Base-by-base conservation (phyloP, 1,284 basidiomycete genomes). In the Pascua sp. region DNA sequence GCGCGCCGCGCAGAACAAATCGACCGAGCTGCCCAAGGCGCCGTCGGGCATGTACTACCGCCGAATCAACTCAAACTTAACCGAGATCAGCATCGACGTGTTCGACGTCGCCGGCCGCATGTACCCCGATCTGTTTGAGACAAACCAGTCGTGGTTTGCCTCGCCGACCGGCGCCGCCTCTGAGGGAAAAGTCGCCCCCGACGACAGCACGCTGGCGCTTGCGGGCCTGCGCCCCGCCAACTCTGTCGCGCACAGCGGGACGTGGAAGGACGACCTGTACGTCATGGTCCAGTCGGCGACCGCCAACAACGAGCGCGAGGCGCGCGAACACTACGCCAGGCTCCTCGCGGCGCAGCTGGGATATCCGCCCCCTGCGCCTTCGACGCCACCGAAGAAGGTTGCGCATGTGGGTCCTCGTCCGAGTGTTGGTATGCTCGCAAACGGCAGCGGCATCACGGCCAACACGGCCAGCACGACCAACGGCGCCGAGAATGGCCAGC, bases 61-160 rank as follows among this genome's bases (percentile, higher is more conserved):
- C 12, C 65, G 67, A 36, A 44, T 76, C 17, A 74, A 73, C 49
- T 51, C 57, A 4, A 45, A 48, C 1, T 65, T 51, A 0, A 57
- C 47, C 2, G 69, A 74, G 48, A 67, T 69, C 12, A 66, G 57
- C 5, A 56, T 66, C 18, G 73, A 76, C 59, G 53, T 73, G 32
- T 66, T 68, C n/a, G 73, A 76, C 59, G 57, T 76, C 15, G 68
- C 68, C 1, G 72, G 73, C 2, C 59, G 73, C 13, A 39, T 62
- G 0, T 74, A 76, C 51, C 67, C 67, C 8, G 72, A 73, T 51
- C 55, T 76, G 7, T 42, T 68, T 2, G 69, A 72, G n/a, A 51
- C 18, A 11, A 42, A 58, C 32, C 15, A 40, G 7, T 43, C 47
- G 4, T 63, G 53, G 53, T 60, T 63, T 43, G 44, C 37, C 32